These are phyloP conservation scores for Rhodocollybia butyracea DNA, from an alignment of 768 basidiomycete genomes.

Conservation along the genomic window DNA sequence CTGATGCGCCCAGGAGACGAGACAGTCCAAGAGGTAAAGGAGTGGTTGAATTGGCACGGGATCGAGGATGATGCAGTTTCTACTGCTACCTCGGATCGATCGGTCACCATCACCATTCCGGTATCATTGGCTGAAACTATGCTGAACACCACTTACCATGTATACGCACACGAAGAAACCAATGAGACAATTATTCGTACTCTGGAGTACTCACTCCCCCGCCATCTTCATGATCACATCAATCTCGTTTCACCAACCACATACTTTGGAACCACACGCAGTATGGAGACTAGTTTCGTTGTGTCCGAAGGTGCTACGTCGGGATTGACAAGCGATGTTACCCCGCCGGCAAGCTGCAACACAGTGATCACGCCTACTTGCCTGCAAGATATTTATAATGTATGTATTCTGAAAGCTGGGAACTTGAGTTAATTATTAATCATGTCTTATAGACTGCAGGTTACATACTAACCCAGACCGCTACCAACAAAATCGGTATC, in stretches of 20 bases:
- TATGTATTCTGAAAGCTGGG: constrained; percentile 14
- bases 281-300: constrained; percentile 54
- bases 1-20: constrained; percentile 38
- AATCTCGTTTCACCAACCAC: constrained; percentile 75
- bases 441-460: constrained; percentile 19
- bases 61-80: constrained; percentile 22
- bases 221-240: constrained; percentile 53
- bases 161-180: constrained; percentile 55
- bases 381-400: constrained; percentile 55
- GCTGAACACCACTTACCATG: constrained; percentile 63
- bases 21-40: constrained; percentile 33
- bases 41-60: constrained; percentile 44
- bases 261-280: constrained; percentile 54
- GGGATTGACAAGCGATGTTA: constrained; percentile 12
- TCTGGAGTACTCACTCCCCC: constrained; percentile 64
- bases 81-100: constrained; percentile 66
- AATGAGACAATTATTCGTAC: constrained; percentile 61
- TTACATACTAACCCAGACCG: constrained; percentile 41
- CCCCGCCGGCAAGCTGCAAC: constrained; percentile 42
- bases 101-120: constrained; percentile 58
- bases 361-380: constrained; percentile 53
- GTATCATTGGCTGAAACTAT: constrained; percentile 62
- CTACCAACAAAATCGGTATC: constrained; percentile 54
- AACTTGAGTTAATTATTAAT: not conserved
- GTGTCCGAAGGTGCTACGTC: constrained; percentile 36